A percentile compares a stretch with the other conserved stretches of the same genome.
These are phyloP conservation scores for Marchantia paleacea DNA, from an alignment of 225 moss, liverwort and hornwort species.

Conservation along the genomic window DNA sequence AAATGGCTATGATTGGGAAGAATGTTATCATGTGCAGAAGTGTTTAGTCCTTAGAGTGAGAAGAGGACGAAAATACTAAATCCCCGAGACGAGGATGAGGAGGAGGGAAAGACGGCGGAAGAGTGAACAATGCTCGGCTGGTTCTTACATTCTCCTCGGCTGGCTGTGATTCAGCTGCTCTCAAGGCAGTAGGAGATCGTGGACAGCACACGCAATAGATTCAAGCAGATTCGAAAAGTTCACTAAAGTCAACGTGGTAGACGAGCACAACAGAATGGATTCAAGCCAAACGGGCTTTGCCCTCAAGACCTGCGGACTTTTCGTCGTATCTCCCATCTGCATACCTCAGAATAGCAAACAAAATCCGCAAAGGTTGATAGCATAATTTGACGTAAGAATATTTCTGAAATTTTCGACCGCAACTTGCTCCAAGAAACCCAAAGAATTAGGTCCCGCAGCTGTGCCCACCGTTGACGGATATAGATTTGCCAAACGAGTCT, in stretches of 20 bases:
- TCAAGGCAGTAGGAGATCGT: not conserved
- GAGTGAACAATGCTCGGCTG: not conserved
- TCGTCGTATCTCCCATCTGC: not conserved
- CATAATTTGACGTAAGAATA: not conserved
- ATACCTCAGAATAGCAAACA: not conserved
- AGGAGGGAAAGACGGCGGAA: constrained; percentile 4
- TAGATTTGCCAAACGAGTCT: not conserved
- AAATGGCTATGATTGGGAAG: too few relatives aligned
- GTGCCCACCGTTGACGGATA: not conserved
- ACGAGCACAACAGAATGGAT: not conserved
- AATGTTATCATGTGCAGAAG: too few relatives aligned
- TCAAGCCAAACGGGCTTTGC: not conserved
- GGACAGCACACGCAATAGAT: not conserved
- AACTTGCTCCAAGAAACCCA: not conserved
- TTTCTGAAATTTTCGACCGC: not conserved
- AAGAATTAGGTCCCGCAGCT: too few relatives aligned
- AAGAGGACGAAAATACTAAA: not conserved
- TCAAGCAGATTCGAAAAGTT: not conserved
- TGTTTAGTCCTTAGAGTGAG: too few relatives aligned
- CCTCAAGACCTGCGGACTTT: not conserved
- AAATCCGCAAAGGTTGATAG: not conserved
- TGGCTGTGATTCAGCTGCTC: not conserved
- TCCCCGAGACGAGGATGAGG: not conserved
- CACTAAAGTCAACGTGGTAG: not conserved
- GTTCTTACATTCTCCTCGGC: not conserved